Base-by-base conservation (phyloP, 2,329 filamentous ascomycete species). In the Westerdykella ornata region DNA sequence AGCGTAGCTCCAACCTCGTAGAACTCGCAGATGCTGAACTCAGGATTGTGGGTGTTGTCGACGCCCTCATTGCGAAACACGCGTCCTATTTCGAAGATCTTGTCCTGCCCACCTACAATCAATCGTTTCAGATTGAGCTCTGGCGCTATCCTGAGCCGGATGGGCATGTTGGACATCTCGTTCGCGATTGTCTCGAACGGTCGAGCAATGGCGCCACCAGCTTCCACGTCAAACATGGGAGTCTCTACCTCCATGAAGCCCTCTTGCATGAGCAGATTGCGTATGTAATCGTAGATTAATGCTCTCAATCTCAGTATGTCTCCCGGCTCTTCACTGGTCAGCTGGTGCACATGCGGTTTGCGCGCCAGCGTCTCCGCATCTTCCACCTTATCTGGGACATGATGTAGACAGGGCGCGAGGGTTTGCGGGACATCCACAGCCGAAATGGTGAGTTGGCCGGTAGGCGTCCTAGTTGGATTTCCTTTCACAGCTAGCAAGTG, bases 11-110 rank as follows among this genome's bases (percentile, higher is more conserved):
- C 94, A 2, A 89, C 83, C 46, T 85, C 82, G 68, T 98, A 98
- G 68, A 95, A 97, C 68, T 98, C 92, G 72, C 90, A 97, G 45
- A 87, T 97, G 34, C 86, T 92, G 68, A 97, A 98, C 62, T 98
- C 92, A 0, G 92, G 90, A 60, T 98, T 98, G 63, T 98, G 92
- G 0, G 88, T 95, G 28, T 58, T 63, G 39, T 64, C 60, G 1
- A 63, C 55, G 64, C 88, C 87, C 70, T 98, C 92, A 62, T 98
- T 98, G 33, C 92, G 80, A 67, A 98, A 98, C 11, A 82, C 81
- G 3, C 87, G 84, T 1, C 92, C 92, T 49, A 98, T 89, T 67
- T 98, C 92, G 59, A 94, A 98, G 18, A 98, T 81, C 47, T 76
- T 81, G 54, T 94, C 85, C 46, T 97, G 81, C 2, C 89, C 90